Conservation (phyloP, 345 rosid genomes). For the Lagerstroemia speciosa region DNA sequence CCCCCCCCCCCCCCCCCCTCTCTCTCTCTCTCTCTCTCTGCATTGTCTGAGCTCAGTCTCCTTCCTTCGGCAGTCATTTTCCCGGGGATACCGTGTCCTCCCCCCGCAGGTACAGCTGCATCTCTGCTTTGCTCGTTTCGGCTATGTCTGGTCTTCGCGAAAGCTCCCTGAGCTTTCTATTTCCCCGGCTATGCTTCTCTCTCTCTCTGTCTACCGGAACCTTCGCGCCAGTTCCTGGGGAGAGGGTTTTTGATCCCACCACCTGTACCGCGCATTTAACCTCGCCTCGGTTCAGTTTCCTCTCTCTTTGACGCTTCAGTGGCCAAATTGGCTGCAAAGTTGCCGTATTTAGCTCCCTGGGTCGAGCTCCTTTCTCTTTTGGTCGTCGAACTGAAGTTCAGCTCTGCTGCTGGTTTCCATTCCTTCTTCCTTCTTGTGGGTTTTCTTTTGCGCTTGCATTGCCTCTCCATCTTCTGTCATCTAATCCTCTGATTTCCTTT, state of each 20-base stretch:
- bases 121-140: not conserved
- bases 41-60: not conserved
- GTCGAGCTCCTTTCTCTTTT: not conserved
- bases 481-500: not conserved
- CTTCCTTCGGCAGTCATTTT: not conserved
- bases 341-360: not conserved
- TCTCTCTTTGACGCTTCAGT: too few species aligned
- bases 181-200: constrained; percentile 6
- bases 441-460: not conserved
- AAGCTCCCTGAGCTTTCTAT: not conserved
- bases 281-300: not conserved
- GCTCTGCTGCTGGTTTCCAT: not conserved
- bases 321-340: not conserved
- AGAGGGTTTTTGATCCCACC: not conserved
- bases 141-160: not conserved
- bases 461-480: not conserved
- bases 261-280: not conserved
- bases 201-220: not conserved
- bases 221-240: not conserved
- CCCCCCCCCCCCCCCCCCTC: not conserved
- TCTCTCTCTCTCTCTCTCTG: not conserved
- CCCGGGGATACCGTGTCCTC: not conserved
- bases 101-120: not conserved
- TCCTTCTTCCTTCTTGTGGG: too few species aligned
- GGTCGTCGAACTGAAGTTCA: not conserved